Evolutionary conservation across 2,329 filamentous ascomycete species (phyloP).

Genomic region (Aspergillus terreus): DNA sequence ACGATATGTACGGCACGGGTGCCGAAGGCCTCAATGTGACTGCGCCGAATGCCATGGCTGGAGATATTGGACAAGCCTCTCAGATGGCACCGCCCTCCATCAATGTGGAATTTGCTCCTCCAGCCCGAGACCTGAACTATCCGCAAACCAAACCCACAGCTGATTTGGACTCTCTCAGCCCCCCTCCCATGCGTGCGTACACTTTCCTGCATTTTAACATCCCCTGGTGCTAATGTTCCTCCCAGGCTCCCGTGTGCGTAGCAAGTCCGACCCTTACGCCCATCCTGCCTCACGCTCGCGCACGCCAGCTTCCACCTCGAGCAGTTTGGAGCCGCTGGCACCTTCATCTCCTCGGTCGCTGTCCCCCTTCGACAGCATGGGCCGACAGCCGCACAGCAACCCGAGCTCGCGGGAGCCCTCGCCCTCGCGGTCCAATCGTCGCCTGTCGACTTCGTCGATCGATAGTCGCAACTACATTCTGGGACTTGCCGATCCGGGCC

Average conservation of each 20-base stretch:
- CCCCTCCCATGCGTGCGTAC: constrained; percentile 59
- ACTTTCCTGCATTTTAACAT: neutral
- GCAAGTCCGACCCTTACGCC: constrained; percentile 60
- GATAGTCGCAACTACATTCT: constrained; percentile 74
- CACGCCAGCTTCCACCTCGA: constrained; percentile 32
- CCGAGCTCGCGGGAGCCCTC: constrained; percentile 44
- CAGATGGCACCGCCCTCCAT: constrained; percentile 91
- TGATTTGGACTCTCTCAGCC: constrained; percentile 76
- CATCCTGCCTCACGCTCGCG: constrained; percentile 40
- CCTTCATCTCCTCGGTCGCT: constrained; percentile 39
- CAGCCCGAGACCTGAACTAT: constrained; percentile 62
- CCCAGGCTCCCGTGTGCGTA: constrained; percentile 51
- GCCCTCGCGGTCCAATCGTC: constrained; percentile 40
- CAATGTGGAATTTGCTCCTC: constrained; percentile 87
- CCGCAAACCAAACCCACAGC: constrained; percentile 62
- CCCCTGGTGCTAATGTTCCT: constrained; percentile 4
- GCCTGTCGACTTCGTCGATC: constrained; percentile 45
- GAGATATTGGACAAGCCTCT: constrained; percentile 64
- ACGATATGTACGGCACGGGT: constrained; percentile 49
- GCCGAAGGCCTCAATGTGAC: constrained; percentile 47
- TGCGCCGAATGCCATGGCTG: constrained; percentile 42
- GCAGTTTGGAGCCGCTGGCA: constrained; percentile 29
- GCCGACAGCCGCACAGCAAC: constrained; percentile 34
- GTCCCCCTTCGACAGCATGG: constrained; percentile 38
- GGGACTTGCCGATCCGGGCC: constrained; percentile 82